These are phyloP conservation scores for Kockiozyma suomiensis DNA, from an alignment of 805 yeast species.

Conservation along the genomic window DNA sequence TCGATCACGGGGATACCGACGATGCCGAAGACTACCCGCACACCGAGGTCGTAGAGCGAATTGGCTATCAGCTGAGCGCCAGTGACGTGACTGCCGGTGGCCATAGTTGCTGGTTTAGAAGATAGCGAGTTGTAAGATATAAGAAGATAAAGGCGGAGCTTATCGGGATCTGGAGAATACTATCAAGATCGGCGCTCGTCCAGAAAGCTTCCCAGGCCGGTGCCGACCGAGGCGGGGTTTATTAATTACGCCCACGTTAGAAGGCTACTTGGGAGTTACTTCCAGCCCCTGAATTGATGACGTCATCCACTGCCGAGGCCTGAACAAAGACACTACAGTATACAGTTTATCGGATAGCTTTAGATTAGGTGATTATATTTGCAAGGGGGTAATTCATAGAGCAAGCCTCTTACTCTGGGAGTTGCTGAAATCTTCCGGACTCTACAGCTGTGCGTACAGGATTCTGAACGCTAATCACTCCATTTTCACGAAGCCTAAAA, in stretches of 20 bases:
- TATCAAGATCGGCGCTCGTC: neutral
- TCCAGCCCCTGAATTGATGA: conserved; percentile 1
- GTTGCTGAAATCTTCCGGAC: conserved; percentile 20
- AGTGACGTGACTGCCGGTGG: conserved; percentile 2
- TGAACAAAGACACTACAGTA: too few relatives aligned
- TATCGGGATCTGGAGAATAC: neutral
- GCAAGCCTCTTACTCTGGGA: neutral
- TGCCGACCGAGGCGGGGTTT: conserved; percentile 10
- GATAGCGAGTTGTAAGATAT: neutral
- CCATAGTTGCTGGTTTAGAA: too few relatives aligned
- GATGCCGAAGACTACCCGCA: conserved; percentile 63
- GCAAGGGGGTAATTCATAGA: neutral
- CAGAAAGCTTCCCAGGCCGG: neutral
- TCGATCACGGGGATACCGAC: conserved; percentile 79
- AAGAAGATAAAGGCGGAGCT: neutral
- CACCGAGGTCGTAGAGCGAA: conserved; percentile 53
- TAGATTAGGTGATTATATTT: too few relatives aligned
- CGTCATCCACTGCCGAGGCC: too few relatives aligned
- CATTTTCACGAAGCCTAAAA: conserved; percentile 38
- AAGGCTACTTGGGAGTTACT: neutral
- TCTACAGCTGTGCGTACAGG: conserved; percentile 45
- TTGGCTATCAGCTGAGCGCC: conserved; percentile 52
- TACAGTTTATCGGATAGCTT: too few relatives aligned
- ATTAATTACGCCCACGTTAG: neutral
- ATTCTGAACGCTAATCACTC: conserved; percentile 46